Evolutionary conservation across 1,284 basidiomycete species (phyloP).

Genomic region (Malassezia caprae): DNA sequence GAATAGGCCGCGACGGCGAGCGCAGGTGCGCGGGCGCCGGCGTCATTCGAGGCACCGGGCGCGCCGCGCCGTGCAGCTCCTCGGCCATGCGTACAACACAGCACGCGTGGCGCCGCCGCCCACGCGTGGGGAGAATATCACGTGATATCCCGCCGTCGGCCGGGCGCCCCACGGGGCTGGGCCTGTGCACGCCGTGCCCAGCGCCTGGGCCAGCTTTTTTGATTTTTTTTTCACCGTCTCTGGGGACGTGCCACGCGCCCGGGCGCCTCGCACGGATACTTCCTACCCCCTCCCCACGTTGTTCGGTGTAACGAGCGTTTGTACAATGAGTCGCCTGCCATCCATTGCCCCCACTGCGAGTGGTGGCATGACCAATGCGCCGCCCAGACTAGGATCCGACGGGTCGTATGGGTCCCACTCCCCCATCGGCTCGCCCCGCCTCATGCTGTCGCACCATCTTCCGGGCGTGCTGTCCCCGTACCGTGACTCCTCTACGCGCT

Average conservation of each 20-base stretch:
- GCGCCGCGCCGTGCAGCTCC: not conserved
- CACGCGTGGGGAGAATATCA: slow-evolving; percentile 4
- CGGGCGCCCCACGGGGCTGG: not conserved
- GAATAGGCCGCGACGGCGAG: not conserved
- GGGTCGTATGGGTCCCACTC: slow-evolving; percentile 25
- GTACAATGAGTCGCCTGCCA: slow-evolving; percentile 28
- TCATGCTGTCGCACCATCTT: slow-evolving; percentile 29
- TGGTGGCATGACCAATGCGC: slow-evolving; percentile 18
- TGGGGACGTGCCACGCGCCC: slow-evolving; percentile 1
- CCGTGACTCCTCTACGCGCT: slow-evolving; percentile 35
- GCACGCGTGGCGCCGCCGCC: not conserved
- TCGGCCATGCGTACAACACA: not conserved
- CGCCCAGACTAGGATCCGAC: slow-evolving; percentile 8
- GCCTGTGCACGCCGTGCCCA: slow-evolving; percentile 15
- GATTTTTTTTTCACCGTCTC: slow-evolving; percentile 1
- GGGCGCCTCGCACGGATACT: not conserved
- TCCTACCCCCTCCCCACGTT: not conserved
- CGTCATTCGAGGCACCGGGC: not conserved
- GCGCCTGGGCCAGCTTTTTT: slow-evolving; percentile 15
- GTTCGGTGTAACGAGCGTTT: not conserved
- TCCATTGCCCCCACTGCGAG: slow-evolving; percentile 22
- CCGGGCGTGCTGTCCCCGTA: slow-evolving; percentile 38
- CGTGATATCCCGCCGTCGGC: slow-evolving; percentile 10
- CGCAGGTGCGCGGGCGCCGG: not conserved
- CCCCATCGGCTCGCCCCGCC: slow-evolving; percentile 33